Evolutionary conservation across 345 rosid species (phyloP).

Genomic region (Dipteronia sinensis): DNA sequence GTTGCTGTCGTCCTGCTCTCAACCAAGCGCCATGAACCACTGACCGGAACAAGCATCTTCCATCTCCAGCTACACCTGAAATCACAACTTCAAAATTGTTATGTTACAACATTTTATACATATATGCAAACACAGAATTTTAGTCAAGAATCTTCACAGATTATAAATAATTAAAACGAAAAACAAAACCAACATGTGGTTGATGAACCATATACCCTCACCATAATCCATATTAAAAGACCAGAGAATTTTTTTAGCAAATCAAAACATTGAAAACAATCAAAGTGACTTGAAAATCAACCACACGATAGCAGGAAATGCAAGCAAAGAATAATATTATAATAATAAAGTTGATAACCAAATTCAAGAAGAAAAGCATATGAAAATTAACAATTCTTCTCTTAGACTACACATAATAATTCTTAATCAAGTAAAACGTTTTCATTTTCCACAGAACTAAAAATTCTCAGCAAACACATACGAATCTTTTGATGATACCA

Average conservation of each 20-base stretch:
- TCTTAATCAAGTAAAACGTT: neutral
- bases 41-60: constrained; percentile 74
- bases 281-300: neutral
- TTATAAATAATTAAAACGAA: too few relatives aligned
- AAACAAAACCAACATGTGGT: neutral
- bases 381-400: neutral
- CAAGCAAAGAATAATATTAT: constrained; percentile 41
- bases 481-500: constrained; percentile 32
- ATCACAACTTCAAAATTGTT: constrained; percentile 5
- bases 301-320: neutral
- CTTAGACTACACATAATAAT: neutral
- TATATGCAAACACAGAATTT: too few relatives aligned
- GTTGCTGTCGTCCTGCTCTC: constrained; percentile 49
- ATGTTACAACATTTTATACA: neutral
- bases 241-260: constrained; percentile 6
- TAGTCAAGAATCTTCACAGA: too few relatives aligned
- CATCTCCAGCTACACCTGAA: constrained; percentile 67
- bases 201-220: constrained; percentile 26
- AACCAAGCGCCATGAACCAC: constrained; percentile 58
- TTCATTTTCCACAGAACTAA: neutral
- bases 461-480: constrained; percentile 22
- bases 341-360: constrained; percentile 11
- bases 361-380: constrained; percentile 29
- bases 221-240: constrained; percentile 37
- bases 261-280: neutral